Percentiles rank a stretch among this genome's conserved stretches.
Conservation (phyloP, 225 moss, liverwort and hornwort genomes). For the Bryoerythrophyllum caledonicum region DNA sequence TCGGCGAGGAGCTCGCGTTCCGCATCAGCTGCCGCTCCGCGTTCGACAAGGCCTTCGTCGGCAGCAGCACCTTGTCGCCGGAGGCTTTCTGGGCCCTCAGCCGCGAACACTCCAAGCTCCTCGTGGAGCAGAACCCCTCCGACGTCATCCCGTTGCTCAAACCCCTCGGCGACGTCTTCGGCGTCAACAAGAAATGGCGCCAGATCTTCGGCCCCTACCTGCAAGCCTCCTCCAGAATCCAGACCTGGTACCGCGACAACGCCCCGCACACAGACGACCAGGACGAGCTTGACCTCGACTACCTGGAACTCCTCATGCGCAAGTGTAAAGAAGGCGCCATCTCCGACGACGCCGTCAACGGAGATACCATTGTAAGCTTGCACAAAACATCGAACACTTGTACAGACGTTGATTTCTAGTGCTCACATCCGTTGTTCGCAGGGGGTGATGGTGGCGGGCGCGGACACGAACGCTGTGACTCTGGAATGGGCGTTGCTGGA, state of each 20-base stretch:
- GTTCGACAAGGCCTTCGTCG: constrained; percentile 12
- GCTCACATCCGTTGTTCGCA: not conserved
- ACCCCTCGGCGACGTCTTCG: not conserved
- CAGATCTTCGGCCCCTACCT: not conserved
- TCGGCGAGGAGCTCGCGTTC: not conserved
- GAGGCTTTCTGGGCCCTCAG: constrained; percentile 4
- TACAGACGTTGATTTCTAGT: too few species aligned
- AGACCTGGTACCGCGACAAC: not conserved
- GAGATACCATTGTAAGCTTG: not conserved
- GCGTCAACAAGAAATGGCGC: constrained; percentile 5
- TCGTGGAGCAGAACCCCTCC: not conserved
- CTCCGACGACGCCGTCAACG: not conserved
- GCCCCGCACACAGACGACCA: not conserved
- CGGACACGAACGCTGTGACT: constrained; percentile 2
- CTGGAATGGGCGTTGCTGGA: constrained; percentile 11
- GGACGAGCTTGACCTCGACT: constrained; percentile 4
- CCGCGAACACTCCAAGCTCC: not conserved
- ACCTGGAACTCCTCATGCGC: not conserved
- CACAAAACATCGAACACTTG: too few species aligned
- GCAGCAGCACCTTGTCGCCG: not conserved
- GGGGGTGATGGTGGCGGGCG: not conserved
- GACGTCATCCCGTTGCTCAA: constrained; percentile 4
- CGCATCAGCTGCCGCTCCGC: not conserved
- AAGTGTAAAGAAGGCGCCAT: not conserved
- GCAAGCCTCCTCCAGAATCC: not conserved